Evolutionary conservation across 108 stramenopile species (phyloP), one percentile per base, ranked within the genome.

Genomic region (Skeletonema costatum): DNA sequence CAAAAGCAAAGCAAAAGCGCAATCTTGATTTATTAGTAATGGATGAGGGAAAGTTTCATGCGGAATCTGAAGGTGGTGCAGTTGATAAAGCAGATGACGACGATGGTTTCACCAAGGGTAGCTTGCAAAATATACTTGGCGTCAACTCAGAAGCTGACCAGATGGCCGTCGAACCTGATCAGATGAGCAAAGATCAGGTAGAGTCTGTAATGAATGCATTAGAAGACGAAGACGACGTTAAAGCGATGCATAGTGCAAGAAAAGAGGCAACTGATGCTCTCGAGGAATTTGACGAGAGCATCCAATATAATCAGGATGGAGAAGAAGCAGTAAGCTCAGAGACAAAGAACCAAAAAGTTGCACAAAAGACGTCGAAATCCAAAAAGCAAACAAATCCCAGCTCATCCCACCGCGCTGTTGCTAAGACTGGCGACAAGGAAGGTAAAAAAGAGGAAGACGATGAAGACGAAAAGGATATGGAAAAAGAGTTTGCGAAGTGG

Each of bases 1-100:
- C 87, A 14, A 99, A 99, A 75, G 98, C 92, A 32, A 87, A 90
- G 64, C 98, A 99, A 75, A 98, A 98, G 85, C 87, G 91, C 17
- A 95, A 97, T 60, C 87, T 99, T 16, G 98, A 98, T 76, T 87
- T 93, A 8, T 73, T 99, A 33, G 97, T 97, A 0, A 97, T 99
- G 93, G 96, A 97, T 33, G 90, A 92, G 73, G 99, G 98, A 39
- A 94, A 98, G 44, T 99, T 99, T 77, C 84, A 92, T 56, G 78
- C 92, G 10, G 73, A 86, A 3, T 50, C 81, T 21, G 66, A 32
- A 25, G 32, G 41, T 16, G 74, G 44, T 11, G 58, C 53, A 36
- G 71, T 46, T n/a, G 71, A 82, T 7, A 74, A 53, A n/a, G 63
- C 64, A 32, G 75, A 65, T 11, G 72, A 82, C 53, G 80, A 84